Evolutionary conservation across 2,329 filamentous ascomycete genomes (phyloP).

Genomic region (Gaeumannomyces tritici): DNA sequence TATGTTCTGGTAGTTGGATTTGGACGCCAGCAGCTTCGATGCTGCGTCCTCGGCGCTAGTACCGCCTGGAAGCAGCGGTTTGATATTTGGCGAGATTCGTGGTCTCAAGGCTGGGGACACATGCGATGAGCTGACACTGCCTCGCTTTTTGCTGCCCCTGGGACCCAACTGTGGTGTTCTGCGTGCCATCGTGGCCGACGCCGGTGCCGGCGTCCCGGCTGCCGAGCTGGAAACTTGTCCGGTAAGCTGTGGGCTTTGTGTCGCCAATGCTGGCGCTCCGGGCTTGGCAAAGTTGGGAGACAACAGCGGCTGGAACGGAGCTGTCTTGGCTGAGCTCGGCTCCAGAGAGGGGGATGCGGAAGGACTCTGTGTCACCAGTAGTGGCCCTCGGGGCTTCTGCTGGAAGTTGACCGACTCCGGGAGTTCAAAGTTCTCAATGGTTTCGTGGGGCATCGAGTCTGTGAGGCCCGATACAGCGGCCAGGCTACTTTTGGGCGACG

Average conservation of each 20-base stretch:
- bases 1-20: conserved; percentile 98
- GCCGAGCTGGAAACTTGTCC: conserved; percentile 27
- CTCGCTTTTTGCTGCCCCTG: conserved; percentile 57
- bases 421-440: conserved; percentile 52
- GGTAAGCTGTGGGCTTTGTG: conserved; percentile 55
- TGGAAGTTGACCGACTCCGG: conserved; percentile 58
- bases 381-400: conserved; percentile 31
- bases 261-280: conserved; percentile 39
- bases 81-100: conserved; percentile 88
- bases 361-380: conserved; percentile 41
- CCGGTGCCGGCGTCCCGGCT: neutral
- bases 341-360: conserved; percentile 28
- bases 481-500: conserved; percentile 40
- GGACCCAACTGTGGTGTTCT: conserved; percentile 48
- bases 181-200: conserved; percentile 22
- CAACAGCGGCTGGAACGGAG: conserved; percentile 37
- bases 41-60: conserved; percentile 49
- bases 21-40: conserved; percentile 75
- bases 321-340: conserved; percentile 35
- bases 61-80: conserved; percentile 66
- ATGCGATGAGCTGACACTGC: conserved; percentile 62
- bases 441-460: conserved; percentile 35
- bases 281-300: conserved; percentile 34
- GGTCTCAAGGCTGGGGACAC: conserved; percentile 80
- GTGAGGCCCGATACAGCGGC: conserved; percentile 20